These are phyloP conservation scores for Hymenoscyphus albidus DNA, from an alignment of 2,329 filamentous ascomycete species.

Conservation along the genomic window DNA sequence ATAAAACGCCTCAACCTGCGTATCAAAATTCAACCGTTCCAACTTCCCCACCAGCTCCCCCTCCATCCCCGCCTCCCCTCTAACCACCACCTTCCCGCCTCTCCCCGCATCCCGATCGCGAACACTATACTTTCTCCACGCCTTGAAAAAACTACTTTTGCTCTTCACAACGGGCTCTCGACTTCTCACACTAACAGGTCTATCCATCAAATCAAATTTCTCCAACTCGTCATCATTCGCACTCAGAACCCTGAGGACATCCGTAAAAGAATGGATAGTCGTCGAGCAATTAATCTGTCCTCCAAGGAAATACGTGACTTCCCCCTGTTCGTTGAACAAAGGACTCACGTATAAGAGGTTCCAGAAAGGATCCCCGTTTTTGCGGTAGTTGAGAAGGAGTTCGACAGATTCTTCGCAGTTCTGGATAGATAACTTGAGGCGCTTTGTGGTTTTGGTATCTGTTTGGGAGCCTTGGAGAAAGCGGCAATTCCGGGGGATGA, in stretches of 20 bases:
- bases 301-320: conserved; percentile 50
- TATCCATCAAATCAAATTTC: conserved; percentile 18
- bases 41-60: conserved; percentile 37
- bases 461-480: conserved; percentile 49
- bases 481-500: conserved; percentile 47
- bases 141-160: conserved; percentile 29
- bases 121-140: conserved; percentile 25
- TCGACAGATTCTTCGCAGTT: conserved; percentile 45
- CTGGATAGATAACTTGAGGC: conserved; percentile 42
- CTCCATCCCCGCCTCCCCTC: conserved; percentile 40
- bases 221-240: conserved; percentile 35
- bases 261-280: conserved; percentile 46
- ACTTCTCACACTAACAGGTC: conserved; percentile 23
- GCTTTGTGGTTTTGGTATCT: conserved; percentile 40
- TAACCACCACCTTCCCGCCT: conserved; percentile 13
- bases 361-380: conserved; percentile 52
- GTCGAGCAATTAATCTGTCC: conserved; percentile 56
- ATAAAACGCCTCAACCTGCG: conserved; percentile 41
- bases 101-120: background rate
- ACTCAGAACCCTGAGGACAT: conserved; percentile 49
- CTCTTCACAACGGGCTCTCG: conserved; percentile 9
- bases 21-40: conserved; percentile 36
- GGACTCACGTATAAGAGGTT: conserved; percentile 54
- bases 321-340: conserved; percentile 45
- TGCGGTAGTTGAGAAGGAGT: conserved; percentile 48